Percentiles rank a stretch among this genome's conserved stretches.
These are phyloP conservation scores for Polychaeton citri DNA, from an alignment of 2,329 filamentous ascomycete genomes.

Conservation along the genomic window DNA sequence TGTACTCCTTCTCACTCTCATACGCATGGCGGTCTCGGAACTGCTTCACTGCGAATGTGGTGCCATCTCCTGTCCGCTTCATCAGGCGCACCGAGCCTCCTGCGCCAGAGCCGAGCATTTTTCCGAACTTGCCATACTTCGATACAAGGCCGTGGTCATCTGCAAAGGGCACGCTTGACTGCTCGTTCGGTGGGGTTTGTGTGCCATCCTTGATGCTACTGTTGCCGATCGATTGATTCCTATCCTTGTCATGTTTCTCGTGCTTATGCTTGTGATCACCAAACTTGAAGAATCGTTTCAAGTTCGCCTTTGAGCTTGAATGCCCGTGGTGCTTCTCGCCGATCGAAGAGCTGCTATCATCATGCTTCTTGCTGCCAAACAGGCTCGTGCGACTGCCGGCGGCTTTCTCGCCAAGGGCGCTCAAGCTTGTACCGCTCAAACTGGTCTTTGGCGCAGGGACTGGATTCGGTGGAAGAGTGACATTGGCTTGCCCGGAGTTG, in stretches of 20 bases:
- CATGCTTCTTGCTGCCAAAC: conserved; percentile 38
- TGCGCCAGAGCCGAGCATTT: conserved; percentile 82
- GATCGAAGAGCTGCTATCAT: conserved; percentile 25
- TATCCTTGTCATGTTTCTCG: conserved; percentile 38
- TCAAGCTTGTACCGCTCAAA: conserved; percentile 9
- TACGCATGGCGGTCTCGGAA: conserved; percentile 86
- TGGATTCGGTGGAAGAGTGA: conserved; percentile 24
- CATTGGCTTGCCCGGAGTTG: conserved; percentile 27
- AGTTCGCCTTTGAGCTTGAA: conserved; percentile 71
- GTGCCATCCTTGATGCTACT: conserved; percentile 18
- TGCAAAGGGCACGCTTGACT: conserved; percentile 60
- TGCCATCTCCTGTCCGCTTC: conserved; percentile 83
- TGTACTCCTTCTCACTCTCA: conserved; percentile 88
- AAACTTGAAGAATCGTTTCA: conserved; percentile 93
- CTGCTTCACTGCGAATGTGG: conserved; percentile 95
- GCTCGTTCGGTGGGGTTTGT: conserved; percentile 22
- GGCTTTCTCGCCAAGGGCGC: conserved; percentile 30
- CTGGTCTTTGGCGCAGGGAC: conserved; percentile 32
- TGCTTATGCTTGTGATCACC: conserved; percentile 50
- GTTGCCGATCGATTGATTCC: conserved; percentile 11
- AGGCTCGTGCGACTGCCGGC: conserved; percentile 31
- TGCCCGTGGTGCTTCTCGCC: conserved; percentile 25
- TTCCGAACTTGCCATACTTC: conserved; percentile 92
- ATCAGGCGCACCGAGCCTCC: conserved; percentile 89
- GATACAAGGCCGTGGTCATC: conserved; percentile 83